A percentile compares a stretch with the other conserved stretches of the same genome.
phyloP scores from a whole-genome alignment of 768 basidiomycete genomes.

The Suillus clintonianus region DNA sequence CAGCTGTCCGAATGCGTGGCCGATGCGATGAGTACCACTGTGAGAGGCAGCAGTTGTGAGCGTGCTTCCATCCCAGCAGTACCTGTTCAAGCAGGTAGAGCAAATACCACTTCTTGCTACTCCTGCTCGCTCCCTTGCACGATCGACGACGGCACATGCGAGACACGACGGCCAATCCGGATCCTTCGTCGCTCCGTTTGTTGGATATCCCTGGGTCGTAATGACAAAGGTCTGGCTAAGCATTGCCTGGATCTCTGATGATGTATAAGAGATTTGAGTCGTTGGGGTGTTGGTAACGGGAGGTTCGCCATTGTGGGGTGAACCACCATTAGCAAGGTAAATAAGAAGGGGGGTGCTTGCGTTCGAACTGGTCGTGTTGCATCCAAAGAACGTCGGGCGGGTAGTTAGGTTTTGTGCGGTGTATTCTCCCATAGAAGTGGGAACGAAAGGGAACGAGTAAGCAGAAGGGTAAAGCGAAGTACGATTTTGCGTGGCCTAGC shows the following conservation, averaged over 20 bases:
- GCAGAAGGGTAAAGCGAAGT: constrained; percentile 33
- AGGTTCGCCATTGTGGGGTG: constrained; percentile 39
- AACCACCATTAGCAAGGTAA: constrained; percentile 60
- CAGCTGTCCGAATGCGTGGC: constrained; percentile 3
- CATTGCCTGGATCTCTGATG: constrained; percentile 42
- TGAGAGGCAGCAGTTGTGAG: background rate
- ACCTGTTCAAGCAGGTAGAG: constrained; percentile 30
- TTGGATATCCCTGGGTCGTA: constrained; percentile 44
- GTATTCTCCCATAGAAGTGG: constrained; percentile 29
- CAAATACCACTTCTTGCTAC: constrained; percentile 32
- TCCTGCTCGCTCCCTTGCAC: constrained; percentile 34
- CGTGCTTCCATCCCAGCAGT: constrained; percentile 29
- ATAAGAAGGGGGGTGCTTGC: constrained; percentile 48
- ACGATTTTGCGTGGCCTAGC: constrained; percentile 39
- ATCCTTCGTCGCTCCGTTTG: constrained; percentile 30
- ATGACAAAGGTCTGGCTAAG: constrained; percentile 46
- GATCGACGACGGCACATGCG: constrained; percentile 54
- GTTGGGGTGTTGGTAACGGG: constrained; percentile 47
- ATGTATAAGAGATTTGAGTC: constrained; percentile 36
- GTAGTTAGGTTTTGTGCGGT: constrained; percentile 35
- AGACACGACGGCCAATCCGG: constrained; percentile 50
- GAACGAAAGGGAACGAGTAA: constrained; percentile 36
- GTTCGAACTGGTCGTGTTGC: constrained; percentile 28
- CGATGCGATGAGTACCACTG: background rate
- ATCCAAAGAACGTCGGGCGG: constrained; percentile 51